Base-by-base conservation (phyloP, 495 filamentous ascomycete species). In the Delitschia confertaspora region DNA sequence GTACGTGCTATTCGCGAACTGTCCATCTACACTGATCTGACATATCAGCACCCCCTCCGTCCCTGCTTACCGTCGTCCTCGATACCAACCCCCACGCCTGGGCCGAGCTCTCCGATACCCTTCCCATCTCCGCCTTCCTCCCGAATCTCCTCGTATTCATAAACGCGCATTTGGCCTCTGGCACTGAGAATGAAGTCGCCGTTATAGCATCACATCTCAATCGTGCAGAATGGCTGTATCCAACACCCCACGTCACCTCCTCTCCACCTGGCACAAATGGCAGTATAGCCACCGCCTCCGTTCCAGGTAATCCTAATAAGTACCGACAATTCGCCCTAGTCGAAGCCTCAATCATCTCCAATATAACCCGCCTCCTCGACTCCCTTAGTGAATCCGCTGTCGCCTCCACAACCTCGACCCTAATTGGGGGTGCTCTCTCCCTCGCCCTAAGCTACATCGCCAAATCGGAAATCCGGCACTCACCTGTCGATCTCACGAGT, bases 41-140 rank as follows among this genome's bases (percentile, higher is more conserved):
- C 14, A 16, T 9, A 18, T 38, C 26, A 82, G 81, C 76, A 42
- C 78, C 80, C 34, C 67, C 83, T 3, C 87, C 93, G 0, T 94
- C 91, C 21, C 79, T 98, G 29, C 76, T 93, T 38, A 83, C 85
- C 46, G 79, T 98, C 58, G 75, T 98, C 63, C 73, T 98, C 68
- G 91, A 98, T 67, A 95, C 91, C 30, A 96, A 96, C 59, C 93
- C 91, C 1, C 83, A 83, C 53, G 87, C 91, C 60, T 98, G 91
- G 91, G 78, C 83, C 3, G 70, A 83, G 34, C 74, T 96, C 44
- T 64, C 76, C 50, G 63, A 78, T 46, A 76, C 74, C 3, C 82
- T 98, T n/a, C 75, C 91, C 22, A 73, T 96, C 47, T 78, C 82
- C 39, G 81, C 82, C 54, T 86, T 83, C 41, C 69, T 98, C 43